These are phyloP conservation scores for Pittosporum tobira DNA, from an alignment of 129 eudicot species.

Conservation along the genomic window DNA sequence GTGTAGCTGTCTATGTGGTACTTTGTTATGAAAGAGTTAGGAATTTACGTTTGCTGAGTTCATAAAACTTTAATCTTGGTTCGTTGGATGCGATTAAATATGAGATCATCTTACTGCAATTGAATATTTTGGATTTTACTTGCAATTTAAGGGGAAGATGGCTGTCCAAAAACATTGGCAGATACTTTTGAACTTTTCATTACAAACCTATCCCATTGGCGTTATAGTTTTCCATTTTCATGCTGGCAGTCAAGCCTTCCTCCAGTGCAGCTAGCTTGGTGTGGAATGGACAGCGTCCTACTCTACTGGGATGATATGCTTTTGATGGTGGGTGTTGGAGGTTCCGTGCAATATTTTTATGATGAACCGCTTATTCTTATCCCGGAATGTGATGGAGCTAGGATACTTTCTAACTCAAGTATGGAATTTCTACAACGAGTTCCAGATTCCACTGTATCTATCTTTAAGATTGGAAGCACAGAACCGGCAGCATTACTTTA, in stretches of 20 bases:
- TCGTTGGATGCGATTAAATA: too few relatives aligned
- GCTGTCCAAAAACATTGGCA: too few relatives aligned
- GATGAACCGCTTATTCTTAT: constrained; percentile 87
- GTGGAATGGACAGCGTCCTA: constrained; percentile 94
- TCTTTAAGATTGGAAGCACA: constrained; percentile 90
- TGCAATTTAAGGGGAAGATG: too few relatives aligned
- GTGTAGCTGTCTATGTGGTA: not conserved
- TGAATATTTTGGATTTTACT: too few relatives aligned
- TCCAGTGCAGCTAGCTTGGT: constrained; percentile 98
- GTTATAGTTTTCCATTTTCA: constrained; percentile 1
- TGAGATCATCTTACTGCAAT: too few relatives aligned
- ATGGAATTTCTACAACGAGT: constrained; percentile 97
- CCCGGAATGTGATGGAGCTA: constrained; percentile 95
- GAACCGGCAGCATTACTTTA: constrained; percentile 84
- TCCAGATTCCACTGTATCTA: constrained; percentile 85
- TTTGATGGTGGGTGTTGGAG: constrained; percentile 95
- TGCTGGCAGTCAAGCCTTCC: constrained; percentile 72
- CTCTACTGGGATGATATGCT: constrained; percentile 98
- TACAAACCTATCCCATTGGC: not conserved
- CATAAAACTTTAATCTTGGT: too few relatives aligned
- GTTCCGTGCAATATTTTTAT: constrained; percentile 70
- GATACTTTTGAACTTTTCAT: not conserved
- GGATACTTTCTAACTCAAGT: constrained; percentile 70
- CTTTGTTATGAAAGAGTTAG: not conserved
- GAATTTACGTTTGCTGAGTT: too few relatives aligned